phyloP scores from a whole-genome alignment of 2,329 filamentous ascomycete genomes.

The Diplodia corticola region DNA sequence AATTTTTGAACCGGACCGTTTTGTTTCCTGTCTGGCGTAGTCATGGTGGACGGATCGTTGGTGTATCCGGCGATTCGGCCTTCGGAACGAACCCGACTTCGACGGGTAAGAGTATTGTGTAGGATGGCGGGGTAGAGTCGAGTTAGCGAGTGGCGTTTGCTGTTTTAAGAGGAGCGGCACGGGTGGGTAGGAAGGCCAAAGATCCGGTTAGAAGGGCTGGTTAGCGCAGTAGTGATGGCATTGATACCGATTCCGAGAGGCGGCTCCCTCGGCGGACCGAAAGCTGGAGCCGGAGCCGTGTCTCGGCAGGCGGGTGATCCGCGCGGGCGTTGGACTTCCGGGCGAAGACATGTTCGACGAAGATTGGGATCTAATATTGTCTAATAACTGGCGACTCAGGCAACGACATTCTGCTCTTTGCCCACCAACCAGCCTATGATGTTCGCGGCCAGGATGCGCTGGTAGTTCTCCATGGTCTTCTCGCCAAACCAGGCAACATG shows the following conservation, averaged over 20 bases:
- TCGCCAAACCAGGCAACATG: conserved; percentile 57
- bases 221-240: not conserved
- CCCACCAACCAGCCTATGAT: conserved; percentile 49
- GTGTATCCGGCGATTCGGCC: not conserved
- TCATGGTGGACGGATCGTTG: not conserved
- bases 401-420: conserved; percentile 42
- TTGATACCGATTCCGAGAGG: not conserved
- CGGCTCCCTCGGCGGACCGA: not conserved
- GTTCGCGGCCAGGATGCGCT: conserved; percentile 47
- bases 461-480: conserved; percentile 50
- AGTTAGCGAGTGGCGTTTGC: not conserved
- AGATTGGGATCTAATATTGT: no score
- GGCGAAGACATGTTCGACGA: no score
- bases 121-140: not conserved
- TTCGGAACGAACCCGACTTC: not conserved
- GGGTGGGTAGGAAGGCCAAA: not conserved
- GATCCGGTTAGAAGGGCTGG: not conserved
- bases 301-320: not conserved
- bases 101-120: not conserved
- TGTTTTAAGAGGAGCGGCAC: not conserved
- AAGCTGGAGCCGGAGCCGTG: not conserved
- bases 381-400: not conserved
- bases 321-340: not conserved
- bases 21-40: not conserved
- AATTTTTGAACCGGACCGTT: not conserved